Base-by-base conservation (phyloP, 371 early-diverging fungal species). In the Furculomyces boomerangus region DNA sequence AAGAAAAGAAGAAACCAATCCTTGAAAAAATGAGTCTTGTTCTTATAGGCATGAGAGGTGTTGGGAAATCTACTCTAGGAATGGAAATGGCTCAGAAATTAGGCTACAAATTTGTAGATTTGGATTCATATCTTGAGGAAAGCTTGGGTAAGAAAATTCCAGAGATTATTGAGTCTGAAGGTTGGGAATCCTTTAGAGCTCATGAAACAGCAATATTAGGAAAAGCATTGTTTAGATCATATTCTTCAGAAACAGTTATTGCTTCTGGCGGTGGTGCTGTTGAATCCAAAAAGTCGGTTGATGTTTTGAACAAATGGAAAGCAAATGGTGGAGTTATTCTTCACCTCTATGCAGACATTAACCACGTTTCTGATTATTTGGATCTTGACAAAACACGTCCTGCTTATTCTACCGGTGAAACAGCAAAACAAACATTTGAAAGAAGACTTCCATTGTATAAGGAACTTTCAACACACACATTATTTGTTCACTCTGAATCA, bases 241-340 rank as follows among this genome's bases (percentile, higher is more conserved):
- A 74, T 53, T 66, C 77, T 10, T 72, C 62, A 0, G 75, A 74
- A 8, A 70, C 81, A 50, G 73, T 97, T 7, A 78, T 94, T 54
- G 81, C 93, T 0, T 93, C 92, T 60, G 97, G 97, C 40, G 97
- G 97, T 18, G 97, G 97, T 18, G 81, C 93, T 56, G 84, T 97
- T 30, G 97, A 97, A 64, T 77, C 78, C 0, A 76, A 74, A 28
- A 77, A 64, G n/a, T 80, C 78, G 16, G 76, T 90, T n/a, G 59
- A 64, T 5, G 53, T 77, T 0, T 57, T 93, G 50, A 67, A 75
- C 51, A 62, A 74, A 22, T 82, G 78, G 59, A 61, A 64, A 25
- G 65, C 71, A 13, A 45, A 51, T 8, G 79, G 79, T 13, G 84
- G 80, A 14, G 76, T 74, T 18, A 81, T 93, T 16, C 56, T 93